Evolutionary conservation across 2,329 filamentous ascomycete genomes (phyloP), one percentile per base, ranked within the genome.

Genomic region (Monilinia fructigena): DNA sequence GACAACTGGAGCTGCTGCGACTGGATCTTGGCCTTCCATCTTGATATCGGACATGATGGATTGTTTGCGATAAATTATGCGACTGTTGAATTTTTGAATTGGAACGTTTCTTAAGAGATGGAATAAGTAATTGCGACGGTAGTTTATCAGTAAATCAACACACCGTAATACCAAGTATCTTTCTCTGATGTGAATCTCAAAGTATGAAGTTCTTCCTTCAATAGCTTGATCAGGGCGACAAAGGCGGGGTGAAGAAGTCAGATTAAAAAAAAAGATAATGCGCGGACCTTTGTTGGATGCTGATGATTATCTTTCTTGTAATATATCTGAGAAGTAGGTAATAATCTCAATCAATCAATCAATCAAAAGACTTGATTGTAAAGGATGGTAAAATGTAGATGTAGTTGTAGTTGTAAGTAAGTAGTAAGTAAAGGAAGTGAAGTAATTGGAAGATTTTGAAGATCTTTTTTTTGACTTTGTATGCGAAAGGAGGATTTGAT

Each of bases 161-260:
- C 6, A 61, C 55, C 8, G 20, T 47, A 65, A 53, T 38, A 18
- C 16, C 3, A 11, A 50, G 53, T 59, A 26, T 20, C 18, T 47
- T 47, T 47, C 5, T 20, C 20, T n/a, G 40, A 42, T 47, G 47
- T 45, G n/a, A 42, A 31, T 54, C 47, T 20, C 6, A 53, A 42
- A 61, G 68, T 59, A 66, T 67, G 58, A 18, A 68, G 56, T 67
- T 26, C 40, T 55, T 55, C 59, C 42, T 58, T 2, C 40, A 42
- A 16, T 42, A 42, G 18, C 40, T 69, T 63, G 55, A 66, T 56
- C 66, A 65, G 62, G 62, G 48, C 55, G 55, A 63, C 56, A 66
- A 68, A 73, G 70, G 73, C 72, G 73, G 73, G 73, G 73, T 73
- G 58, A 63, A 69, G 56, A 62, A 58, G 67, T 64, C 52, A 58